Evolutionary conservation across 495 filamentous ascomycete species (phyloP), one percentile per base, ranked within the genome.

Genomic region (Aspergillus ellipticus): DNA sequence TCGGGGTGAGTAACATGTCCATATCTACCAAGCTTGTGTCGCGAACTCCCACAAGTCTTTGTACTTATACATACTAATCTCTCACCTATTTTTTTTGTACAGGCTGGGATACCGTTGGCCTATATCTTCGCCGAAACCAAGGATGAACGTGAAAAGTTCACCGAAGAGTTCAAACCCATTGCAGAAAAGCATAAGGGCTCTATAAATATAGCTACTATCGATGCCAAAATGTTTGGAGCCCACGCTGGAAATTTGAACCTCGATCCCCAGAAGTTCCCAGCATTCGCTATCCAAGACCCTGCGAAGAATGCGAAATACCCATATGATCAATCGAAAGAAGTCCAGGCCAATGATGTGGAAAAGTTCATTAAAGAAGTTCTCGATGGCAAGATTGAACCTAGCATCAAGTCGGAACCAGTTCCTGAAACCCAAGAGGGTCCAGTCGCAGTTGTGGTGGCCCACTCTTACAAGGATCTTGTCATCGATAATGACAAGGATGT

Each of bases 241-340:
- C 94, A 99, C 76, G 94, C 89, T 57, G 85, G 83, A 62, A 99
- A 99, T 82, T 83, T 99, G 46, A 99, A 99, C 84, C 89, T 99
- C 31, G 90, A 97, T 79, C 82, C 88, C 54, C 87, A 89, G 76
- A 89, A 88, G 69, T 99, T 92, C 86, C 94, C 94, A 42, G 89
- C 94, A 35, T 97, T 99, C 74, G 94, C 92, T 65, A 97, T 99
- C 75, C 94, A 99, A 76, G 90, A 96, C 65, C 91, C 88, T 7
- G 81, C 80, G 68, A 97, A 96, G 84, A 96, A 97, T 79, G 84
- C 88, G 77, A 99, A 99, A 78, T 99, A 87, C 80, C 95, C 94
- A 60, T 96, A 82, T 68, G 88, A 92, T 73, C 91, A 96, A 76
- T 80, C 82, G 55, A 85, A 89, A 77, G 84, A 90, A 73, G 77